Percentiles rank a stretch among this genome's conserved stretches.
These are phyloP conservation scores for Alternaria viburni DNA, from an alignment of 2,329 filamentous ascomycete genomes.

Conservation along the genomic window DNA sequence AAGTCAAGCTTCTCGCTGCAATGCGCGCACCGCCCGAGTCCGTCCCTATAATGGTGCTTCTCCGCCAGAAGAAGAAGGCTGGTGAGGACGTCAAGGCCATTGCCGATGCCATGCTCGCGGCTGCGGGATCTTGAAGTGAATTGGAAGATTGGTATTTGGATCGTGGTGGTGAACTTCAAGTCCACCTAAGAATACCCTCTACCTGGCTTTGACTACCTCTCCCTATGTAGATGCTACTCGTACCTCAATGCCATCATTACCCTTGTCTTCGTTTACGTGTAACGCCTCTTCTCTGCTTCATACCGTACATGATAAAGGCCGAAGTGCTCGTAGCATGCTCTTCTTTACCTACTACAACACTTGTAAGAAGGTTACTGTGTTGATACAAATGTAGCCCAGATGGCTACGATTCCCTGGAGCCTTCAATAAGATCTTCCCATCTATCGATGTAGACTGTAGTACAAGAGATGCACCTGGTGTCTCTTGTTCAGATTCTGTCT, in stretches of 20 bases:
- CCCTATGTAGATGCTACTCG: neutral
- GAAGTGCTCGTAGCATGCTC: neutral
- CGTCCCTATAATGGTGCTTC: slow-evolving; percentile 18
- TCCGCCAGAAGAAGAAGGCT: slow-evolving; percentile 30
- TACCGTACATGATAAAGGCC: neutral
- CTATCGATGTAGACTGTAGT: neutral
- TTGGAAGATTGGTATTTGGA: slow-evolving; percentile 3
- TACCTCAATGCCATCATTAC: neutral
- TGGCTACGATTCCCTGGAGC: neutral
- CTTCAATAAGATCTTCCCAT: neutral
- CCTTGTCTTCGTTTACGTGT: neutral
- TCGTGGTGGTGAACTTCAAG: slow-evolving; percentile 5
- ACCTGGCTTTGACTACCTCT: neutral
- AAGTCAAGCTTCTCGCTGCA: slow-evolving; percentile 4
- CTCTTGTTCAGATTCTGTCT: neutral
- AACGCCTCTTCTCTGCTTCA: neutral
- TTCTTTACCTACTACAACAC: neutral
- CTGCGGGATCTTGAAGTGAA: slow-evolving; percentile 11
- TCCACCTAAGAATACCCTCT: neutral
- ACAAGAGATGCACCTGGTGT: neutral
- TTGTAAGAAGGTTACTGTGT: neutral
- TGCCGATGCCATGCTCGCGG: slow-evolving; percentile 13
- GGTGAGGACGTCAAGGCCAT: slow-evolving; percentile 31
- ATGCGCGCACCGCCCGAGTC: slow-evolving; percentile 16
- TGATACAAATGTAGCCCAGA: neutral